Evolutionary conservation across 1,284 basidiomycete species (phyloP).

Genomic region (Fomitopsis pinicola): DNA sequence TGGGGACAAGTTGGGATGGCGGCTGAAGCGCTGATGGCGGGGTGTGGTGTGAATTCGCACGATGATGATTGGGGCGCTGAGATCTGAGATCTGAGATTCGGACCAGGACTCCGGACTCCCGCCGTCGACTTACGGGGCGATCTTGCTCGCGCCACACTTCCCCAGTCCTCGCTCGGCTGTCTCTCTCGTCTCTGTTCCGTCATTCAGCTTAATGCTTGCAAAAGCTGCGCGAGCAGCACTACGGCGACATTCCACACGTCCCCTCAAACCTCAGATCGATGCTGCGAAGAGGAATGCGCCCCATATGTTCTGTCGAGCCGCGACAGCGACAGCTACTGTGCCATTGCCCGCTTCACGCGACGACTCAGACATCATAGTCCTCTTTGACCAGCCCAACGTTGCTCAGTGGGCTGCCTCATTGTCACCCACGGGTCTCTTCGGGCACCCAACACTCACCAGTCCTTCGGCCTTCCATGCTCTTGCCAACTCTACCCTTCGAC

Average conservation of each 20-base stretch:
- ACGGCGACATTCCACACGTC: conserved; percentile 30
- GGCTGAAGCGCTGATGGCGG: no score
- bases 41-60: not conserved
- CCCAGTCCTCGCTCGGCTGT: not conserved
- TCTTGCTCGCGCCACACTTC: not conserved
- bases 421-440: conserved; percentile 68
- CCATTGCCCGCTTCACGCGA: conserved; percentile 49
- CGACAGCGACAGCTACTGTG: conserved; percentile 33
- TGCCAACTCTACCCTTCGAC: conserved; percentile 65
- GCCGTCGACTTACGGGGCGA: not conserved
- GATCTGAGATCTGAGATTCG: not conserved
- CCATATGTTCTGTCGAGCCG: conserved; percentile 17
- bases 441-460: conserved; percentile 55
- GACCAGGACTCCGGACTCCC: not conserved
- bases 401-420: conserved; percentile 34
- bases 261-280: conserved; percentile 41
- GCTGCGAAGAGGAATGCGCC: conserved; percentile 25
- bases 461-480: conserved; percentile 62
- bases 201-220: conserved; percentile 46
- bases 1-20: no score
- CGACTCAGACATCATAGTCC: conserved; percentile 59
- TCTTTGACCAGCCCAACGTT: conserved; percentile 63
- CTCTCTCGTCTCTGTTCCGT: conserved; percentile 8
- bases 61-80: not conserved
- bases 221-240: conserved; percentile 41